Evolutionary conservation across 1,284 basidiomycete genomes (phyloP), one percentile per base, ranked within the genome.

Genomic region (Fomitopsis palustris): DNA sequence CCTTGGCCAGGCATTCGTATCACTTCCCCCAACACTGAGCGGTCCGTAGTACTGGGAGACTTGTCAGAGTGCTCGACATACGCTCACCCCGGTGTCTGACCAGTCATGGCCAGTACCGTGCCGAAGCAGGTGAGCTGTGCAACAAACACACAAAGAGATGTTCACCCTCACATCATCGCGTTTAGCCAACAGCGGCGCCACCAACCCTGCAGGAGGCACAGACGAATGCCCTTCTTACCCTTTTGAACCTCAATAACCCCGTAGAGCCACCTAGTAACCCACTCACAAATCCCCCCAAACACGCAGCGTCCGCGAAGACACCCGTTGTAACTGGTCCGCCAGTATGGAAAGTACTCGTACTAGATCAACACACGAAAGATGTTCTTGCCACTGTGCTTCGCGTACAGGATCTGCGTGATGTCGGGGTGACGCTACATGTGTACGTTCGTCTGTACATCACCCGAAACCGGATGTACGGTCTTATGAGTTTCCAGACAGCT

Each of bases 361-460:
- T 99, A 62, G 97, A 99, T 74, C 93, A 96, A 70, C 85, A 91
- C 64, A 96, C 95, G 54, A 97, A 98, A 74, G 96, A 99, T 72
- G 90, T 99, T 33, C 82, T 99, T 33, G 96, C 96, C 10, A 98
- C 97, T 0, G 92, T 94, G 17, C 76, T 99, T 65, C 85, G 96
- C 57, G 97, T 99, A 1, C 96, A 98, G 73, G 97, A 99, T 75
- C 80, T 99, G 61, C 84, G 97, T 55, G 96, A 98, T 70, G 92
- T 94, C 56, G 97, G 97, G 33, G 95, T 99, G 47, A 99, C 96
- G 4, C 79, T 99, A 57, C 97, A 99, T 77, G 94, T 98, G 95
- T 94, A 86, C 82, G 59, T 58, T 31, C 37, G 35, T 35, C 7
- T 33, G 12, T 42, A 2, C 31, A 5, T 10, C 16, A 19, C 31